These are phyloP conservation scores for Coniferiporia sulphurascens DNA, from an alignment of 1,284 basidiomycete genomes.

Conservation along the genomic window DNA sequence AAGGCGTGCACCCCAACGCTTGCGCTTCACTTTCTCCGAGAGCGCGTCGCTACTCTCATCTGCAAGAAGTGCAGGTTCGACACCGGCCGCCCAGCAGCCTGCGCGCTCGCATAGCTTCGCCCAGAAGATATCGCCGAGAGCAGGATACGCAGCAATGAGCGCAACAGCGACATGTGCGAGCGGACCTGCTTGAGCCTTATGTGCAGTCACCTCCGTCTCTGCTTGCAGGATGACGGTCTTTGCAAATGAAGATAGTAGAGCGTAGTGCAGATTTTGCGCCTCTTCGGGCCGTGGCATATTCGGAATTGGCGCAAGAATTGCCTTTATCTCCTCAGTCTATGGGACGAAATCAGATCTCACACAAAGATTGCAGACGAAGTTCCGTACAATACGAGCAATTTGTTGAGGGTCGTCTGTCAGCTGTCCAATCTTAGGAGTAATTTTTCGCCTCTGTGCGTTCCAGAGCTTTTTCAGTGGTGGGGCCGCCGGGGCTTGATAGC, in stretches of 20 bases:
- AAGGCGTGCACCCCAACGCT: constrained; percentile 65
- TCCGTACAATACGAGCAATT: constrained; percentile 63
- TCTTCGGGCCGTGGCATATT: constrained; percentile 31
- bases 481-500: constrained; percentile 12
- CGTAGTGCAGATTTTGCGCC: constrained; percentile 51
- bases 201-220: constrained; percentile 90
- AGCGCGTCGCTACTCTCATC: constrained; percentile 2
- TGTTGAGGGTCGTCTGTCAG: constrained; percentile 74
- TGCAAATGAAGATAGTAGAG: constrained; percentile 80
- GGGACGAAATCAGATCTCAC: constrained; percentile 8
- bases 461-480: constrained; percentile 45
- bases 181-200: constrained; percentile 80
- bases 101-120: constrained; percentile 79
- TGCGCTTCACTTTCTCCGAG: constrained; percentile 51
- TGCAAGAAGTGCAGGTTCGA: constrained; percentile 44
- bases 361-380: constrained; percentile 1
- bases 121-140: constrained; percentile 75
- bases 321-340: constrained; percentile 64
- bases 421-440: constrained; percentile 90
- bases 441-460: constrained; percentile 71
- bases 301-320: constrained; percentile 38
- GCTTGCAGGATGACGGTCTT: constrained; percentile 92
- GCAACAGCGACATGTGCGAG: constrained; percentile 74
- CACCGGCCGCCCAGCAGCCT: constrained; percentile 63
- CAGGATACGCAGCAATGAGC: constrained; percentile 55